phyloP scores from a whole-genome alignment of 345 rosid genomes.

The Lenwebbia sp. region DNA sequence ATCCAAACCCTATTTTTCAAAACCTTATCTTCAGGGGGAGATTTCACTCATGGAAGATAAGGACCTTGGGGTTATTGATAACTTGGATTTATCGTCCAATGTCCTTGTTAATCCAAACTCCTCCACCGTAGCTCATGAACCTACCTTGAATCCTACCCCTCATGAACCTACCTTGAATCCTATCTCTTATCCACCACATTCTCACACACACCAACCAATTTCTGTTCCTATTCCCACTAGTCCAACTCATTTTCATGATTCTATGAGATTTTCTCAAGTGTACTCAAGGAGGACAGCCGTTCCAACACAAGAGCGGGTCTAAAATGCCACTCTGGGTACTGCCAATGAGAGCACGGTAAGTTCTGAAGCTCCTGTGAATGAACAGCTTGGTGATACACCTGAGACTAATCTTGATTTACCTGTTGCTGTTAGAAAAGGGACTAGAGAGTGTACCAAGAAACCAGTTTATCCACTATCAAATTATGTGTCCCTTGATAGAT shows the following conservation, averaged over 20 bases:
- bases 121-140: background rate
- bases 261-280: rapidly evolving
- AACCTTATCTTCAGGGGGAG: too few relatives aligned
- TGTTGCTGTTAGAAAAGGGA: background rate
- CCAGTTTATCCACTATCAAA: background rate
- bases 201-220: background rate
- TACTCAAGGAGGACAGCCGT: background rate
- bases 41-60: too few relatives aligned
- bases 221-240: too few relatives aligned
- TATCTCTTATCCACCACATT: background rate
- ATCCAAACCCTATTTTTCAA: too few relatives aligned
- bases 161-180: background rate
- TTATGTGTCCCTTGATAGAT: background rate
- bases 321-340: background rate
- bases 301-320: background rate
- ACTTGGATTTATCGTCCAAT: background rate
- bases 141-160: too few relatives aligned
- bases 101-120: background rate
- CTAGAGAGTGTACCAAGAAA: background rate
- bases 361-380: background rate
- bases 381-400: too few relatives aligned
- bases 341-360: background rate
- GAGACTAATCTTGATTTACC: background rate
- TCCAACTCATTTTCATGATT: too few relatives aligned
- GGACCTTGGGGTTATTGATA: background rate